These are phyloP conservation scores for Heterobasidion parviporum DNA, from an alignment of 1,284 basidiomycete species.

Conservation along the genomic window DNA sequence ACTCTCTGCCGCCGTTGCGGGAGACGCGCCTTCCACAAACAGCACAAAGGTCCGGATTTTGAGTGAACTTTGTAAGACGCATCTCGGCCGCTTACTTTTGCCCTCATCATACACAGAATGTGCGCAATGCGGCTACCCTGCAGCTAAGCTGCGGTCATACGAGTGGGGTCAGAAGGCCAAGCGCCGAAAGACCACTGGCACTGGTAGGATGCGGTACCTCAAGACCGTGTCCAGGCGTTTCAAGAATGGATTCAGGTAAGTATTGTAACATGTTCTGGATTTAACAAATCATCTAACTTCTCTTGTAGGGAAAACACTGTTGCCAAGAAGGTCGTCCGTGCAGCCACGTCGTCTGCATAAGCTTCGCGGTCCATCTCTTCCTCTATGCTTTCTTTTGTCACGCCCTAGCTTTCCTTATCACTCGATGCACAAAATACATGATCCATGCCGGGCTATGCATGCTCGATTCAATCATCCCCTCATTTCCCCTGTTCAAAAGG, in stretches of 20 bases:
- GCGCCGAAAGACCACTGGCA: constrained; percentile 98
- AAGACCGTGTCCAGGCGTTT: constrained; percentile 87
- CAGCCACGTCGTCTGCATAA: constrained; percentile 17
- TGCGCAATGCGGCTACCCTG: constrained; percentile 93
- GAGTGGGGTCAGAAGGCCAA: constrained; percentile 99
- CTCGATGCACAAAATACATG: constrained; percentile 27
- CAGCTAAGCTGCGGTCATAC: constrained; percentile 92
- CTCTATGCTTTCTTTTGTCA: constrained; percentile 22
- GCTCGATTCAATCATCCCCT: not conserved
- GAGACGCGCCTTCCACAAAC: constrained; percentile 89
- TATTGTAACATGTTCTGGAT: constrained; percentile 9
- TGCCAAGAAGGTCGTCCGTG: constrained; percentile 46
- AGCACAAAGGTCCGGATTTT: constrained; percentile 81
- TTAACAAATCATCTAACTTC: not conserved
- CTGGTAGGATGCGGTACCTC: constrained; percentile 94
- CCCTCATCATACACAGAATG: constrained; percentile 50
- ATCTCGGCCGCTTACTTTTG: not conserved
- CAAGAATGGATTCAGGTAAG: constrained; percentile 95
- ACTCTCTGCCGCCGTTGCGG: constrained; percentile 95
- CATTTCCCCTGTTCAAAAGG: too few relatives aligned
- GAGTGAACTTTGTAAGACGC: not conserved
- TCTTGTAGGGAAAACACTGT: constrained; percentile 70
- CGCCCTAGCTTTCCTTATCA: constrained; percentile 14
- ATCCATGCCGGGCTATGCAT: constrained; percentile 20
- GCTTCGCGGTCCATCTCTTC: constrained; percentile 17